Conservation (phyloP, 345 rosid genomes). For the Populus euphratica region DNA sequence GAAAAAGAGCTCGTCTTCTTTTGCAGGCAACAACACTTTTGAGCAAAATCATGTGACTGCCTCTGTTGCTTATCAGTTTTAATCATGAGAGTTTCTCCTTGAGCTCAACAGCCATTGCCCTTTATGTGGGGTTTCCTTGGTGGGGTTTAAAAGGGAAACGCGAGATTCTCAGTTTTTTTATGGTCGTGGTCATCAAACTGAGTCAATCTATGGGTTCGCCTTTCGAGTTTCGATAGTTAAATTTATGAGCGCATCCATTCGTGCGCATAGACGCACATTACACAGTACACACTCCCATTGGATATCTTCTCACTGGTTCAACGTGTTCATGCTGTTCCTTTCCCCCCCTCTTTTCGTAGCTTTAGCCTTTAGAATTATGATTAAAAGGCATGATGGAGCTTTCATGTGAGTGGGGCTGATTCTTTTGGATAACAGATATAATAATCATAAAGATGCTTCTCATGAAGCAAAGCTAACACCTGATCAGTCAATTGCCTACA, state of each 20-base stretch:
- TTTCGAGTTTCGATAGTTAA: neutral
- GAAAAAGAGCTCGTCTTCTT: neutral
- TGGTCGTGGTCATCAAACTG: neutral
- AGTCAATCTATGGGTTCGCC: neutral
- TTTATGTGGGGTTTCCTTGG: neutral
- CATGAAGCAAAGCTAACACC: neutral
- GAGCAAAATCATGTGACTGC: neutral
- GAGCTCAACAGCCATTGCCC: conserved; percentile 14
- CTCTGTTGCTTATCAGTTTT: neutral
- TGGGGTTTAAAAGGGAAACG: neutral
- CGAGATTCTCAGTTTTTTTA: neutral
- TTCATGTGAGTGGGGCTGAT: conserved; percentile 14
- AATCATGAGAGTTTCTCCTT: conserved; percentile 5
- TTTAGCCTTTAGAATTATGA: neutral
- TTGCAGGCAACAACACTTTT: neutral
- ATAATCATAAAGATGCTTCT: neutral
- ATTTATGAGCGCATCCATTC: neutral
- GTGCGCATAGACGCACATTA: neutral
- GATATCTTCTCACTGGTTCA: neutral
- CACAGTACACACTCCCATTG: neutral
- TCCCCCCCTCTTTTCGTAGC: neutral
- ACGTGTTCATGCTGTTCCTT: neutral
- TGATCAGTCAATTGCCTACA: neutral
- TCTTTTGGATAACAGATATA: neutral
- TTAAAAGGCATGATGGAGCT: neutral